phyloP scores from a whole-genome alignment of 2,329 filamentous ascomycete species.

The Penicillium sp. region DNA sequence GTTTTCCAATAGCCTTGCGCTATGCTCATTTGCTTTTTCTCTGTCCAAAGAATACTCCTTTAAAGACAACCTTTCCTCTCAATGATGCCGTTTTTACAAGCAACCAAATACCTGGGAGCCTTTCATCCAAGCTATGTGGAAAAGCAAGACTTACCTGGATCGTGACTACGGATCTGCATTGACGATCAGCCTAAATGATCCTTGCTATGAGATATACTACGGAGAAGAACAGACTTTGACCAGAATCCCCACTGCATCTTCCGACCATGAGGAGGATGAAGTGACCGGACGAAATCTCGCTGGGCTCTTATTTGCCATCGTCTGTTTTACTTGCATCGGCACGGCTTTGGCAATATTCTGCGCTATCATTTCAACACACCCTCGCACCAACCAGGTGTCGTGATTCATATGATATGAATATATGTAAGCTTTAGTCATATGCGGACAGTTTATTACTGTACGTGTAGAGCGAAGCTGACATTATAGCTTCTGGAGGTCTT shows the following conservation, averaged over 20 bases:
- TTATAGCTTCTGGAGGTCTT: not conserved
- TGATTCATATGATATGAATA: no score
- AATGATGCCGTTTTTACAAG: not conserved
- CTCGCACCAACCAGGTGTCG: no score
- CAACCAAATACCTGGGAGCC: not conserved
- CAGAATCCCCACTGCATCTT: not conserved
- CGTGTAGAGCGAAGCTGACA: not conserved
- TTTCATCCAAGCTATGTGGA: constrained; percentile 4
- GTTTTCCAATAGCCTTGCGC: not conserved
- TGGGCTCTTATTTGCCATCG: not conserved
- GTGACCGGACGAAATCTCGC: not conserved
- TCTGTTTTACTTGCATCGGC: not conserved
- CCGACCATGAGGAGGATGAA: not conserved
- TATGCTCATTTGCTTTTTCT: not conserved
- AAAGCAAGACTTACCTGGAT: constrained; percentile 5
- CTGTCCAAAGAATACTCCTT: not conserved
- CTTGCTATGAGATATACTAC: not conserved
- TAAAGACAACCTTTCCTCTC: not conserved
- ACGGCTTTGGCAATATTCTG: not conserved
- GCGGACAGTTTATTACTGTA: not conserved
- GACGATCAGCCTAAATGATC: not conserved
- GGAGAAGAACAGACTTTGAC: not conserved
- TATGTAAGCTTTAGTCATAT: not conserved
- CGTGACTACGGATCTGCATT: constrained; percentile 5
- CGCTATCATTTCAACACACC: not conserved